Conservation (phyloP, 2,329 filamentous ascomycete species). For the Ascocoryne sarcoides region DNA sequence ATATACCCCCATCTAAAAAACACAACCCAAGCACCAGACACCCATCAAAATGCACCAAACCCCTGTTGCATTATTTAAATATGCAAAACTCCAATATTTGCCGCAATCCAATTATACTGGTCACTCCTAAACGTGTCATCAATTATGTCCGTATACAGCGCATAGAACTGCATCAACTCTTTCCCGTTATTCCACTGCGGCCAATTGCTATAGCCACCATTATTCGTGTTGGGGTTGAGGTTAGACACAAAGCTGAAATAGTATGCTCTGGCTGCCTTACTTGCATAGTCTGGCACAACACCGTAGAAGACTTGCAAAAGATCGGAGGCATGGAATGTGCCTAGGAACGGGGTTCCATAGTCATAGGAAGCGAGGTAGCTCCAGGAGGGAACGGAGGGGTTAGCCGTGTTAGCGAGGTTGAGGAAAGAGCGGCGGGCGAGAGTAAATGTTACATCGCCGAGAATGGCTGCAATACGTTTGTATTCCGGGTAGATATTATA, state of each 20-base stretch:
- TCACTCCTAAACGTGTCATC: constrained; percentile 40
- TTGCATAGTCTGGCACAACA: constrained; percentile 37
- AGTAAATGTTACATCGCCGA: constrained; percentile 70
- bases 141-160: constrained; percentile 30
- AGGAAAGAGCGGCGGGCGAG: constrained; percentile 61
- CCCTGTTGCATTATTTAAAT: constrained; percentile 1
- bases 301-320: constrained; percentile 46
- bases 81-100: constrained; percentile 18
- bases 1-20: background rate
- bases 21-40: background rate
- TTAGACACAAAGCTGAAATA: constrained; percentile 64
- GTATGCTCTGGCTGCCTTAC: constrained; percentile 53
- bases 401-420: constrained; percentile 32
- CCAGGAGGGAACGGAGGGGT: constrained; percentile 57
- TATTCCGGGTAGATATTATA: constrained; percentile 70
- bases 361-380: constrained; percentile 68
- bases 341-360: constrained; percentile 61
- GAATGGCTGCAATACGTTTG: constrained; percentile 66
- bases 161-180: constrained; percentile 41
- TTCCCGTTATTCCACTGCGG: constrained; percentile 26
- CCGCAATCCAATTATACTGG: constrained; percentile 34
- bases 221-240: background rate
- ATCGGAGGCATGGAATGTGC: constrained; percentile 68
- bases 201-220: background rate
- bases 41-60: background rate